Evolutionary conservation across 148 eudicot species (phyloP).

Genomic region (Fallopia convolvulus): DNA sequence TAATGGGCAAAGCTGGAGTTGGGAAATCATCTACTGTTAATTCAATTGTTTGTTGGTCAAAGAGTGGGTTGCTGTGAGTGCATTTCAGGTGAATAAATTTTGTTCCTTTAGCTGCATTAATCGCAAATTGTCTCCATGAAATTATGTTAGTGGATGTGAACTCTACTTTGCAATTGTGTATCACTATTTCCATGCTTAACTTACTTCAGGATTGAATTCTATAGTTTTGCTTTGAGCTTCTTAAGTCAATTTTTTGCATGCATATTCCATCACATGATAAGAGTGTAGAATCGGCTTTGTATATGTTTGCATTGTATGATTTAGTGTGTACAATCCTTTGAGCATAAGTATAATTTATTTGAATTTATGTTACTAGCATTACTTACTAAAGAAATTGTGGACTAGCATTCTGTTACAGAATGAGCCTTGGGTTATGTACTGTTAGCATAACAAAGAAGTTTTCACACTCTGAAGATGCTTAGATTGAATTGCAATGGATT

Average conservation of each 20-base stretch:
- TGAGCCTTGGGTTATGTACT: background rate
- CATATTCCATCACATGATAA: background rate
- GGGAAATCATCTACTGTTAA: constrained; percentile 92
- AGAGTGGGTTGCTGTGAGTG: constrained; percentile 80
- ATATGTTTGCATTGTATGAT: background rate
- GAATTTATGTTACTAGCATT: background rate
- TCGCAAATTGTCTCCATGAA: background rate
- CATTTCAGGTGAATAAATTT: constrained; percentile 64
- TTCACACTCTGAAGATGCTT: background rate
- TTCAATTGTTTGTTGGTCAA: constrained; percentile 81
- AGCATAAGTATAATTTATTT: no score
- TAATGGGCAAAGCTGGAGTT: constrained; percentile 97
- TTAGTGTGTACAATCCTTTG: no score
- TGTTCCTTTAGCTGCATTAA: background rate
- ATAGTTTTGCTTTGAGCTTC: background rate
- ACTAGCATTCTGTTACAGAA: background rate
- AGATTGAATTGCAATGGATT: background rate
- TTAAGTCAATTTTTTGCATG: background rate
- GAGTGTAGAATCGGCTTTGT: background rate
- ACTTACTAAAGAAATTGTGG: background rate
- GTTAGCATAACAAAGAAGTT: background rate
- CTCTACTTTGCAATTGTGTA: background rate
- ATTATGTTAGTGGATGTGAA: background rate
- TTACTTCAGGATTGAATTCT: background rate
- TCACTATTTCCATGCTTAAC: background rate